phyloP scores from a whole-genome alignment of 2,329 filamentous ascomycete species.

The Lasiodiplodia gonubiensis region DNA sequence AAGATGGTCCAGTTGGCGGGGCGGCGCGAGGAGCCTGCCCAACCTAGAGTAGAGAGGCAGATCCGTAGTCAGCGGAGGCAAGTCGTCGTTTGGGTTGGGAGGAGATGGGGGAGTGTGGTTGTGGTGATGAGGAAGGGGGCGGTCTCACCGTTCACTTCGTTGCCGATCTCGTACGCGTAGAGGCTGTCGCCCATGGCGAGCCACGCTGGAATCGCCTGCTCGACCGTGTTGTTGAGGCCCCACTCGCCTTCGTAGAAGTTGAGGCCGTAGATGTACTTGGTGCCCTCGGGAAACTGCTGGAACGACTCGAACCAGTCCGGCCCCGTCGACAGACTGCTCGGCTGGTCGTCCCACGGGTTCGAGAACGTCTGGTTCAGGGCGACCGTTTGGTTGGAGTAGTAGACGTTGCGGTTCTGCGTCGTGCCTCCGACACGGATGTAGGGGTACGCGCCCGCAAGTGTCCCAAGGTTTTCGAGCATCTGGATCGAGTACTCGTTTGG shows the following conservation, averaged over 20 bases:
- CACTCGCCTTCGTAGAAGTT: constrained; percentile 32
- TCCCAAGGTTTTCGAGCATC: constrained; percentile 34
- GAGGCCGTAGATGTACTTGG: constrained; percentile 34
- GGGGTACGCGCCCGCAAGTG: constrained; percentile 30
- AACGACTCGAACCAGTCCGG: constrained; percentile 34
- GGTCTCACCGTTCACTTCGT: constrained; percentile 34
- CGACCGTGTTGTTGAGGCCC: constrained; percentile 31
- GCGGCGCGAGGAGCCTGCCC: neutral
- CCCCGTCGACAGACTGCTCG: constrained; percentile 32
- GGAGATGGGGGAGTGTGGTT: too few relatives aligned
- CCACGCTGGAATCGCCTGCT: constrained; percentile 29
- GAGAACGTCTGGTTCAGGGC: constrained; percentile 34
- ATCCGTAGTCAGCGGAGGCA: too few relatives aligned
- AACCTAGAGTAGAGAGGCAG: too few relatives aligned
- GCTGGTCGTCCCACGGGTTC: constrained; percentile 33
- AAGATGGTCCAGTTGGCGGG: neutral
- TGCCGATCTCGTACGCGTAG: constrained; percentile 34
- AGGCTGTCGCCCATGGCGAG: constrained; percentile 30
- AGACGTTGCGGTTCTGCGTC: constrained; percentile 33
- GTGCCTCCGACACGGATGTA: constrained; percentile 33
- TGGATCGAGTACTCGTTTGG: constrained; percentile 33
- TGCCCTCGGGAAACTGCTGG: constrained; percentile 34
- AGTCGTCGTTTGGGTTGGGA: too few relatives aligned
- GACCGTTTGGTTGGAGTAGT: constrained; percentile 28
- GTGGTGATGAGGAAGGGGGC: neutral